Evolutionary conservation across 1,284 basidiomycete genomes (phyloP).

Genomic region (Marasmius fiardii): DNA sequence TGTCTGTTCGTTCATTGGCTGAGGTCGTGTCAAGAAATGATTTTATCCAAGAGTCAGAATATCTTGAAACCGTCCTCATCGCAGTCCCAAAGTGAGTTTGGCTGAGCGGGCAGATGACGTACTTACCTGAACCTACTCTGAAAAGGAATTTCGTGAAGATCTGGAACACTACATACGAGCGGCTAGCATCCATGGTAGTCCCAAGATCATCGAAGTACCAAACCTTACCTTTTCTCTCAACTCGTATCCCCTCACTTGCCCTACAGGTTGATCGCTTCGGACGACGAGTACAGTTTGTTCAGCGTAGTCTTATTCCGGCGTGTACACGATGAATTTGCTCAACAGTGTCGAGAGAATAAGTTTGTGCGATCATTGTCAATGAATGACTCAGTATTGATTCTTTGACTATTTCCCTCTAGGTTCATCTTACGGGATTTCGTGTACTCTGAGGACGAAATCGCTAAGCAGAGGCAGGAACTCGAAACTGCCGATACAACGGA

Average conservation of each 20-base stretch:
- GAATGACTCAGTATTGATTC: background rate
- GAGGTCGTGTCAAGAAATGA: conserved; percentile 86
- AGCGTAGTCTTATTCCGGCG: conserved; percentile 90
- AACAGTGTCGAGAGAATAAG: conserved; percentile 97
- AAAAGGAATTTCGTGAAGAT: conserved; percentile 83
- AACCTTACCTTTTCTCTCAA: conserved; percentile 12
- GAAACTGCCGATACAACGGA: conserved; percentile 82
- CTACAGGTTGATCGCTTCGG: conserved; percentile 64
- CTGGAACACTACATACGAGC: conserved; percentile 90
- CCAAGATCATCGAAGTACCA: conserved; percentile 89
- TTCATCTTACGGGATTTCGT: conserved; percentile 93
- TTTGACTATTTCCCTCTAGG: conserved; percentile 28
- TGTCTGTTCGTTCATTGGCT: conserved; percentile 84
- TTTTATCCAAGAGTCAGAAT: conserved; percentile 87
- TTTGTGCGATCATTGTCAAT: conserved; percentile 28
- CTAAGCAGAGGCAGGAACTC: conserved; percentile 82
- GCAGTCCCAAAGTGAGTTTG: conserved; percentile 91
- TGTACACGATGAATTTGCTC: conserved; percentile 88
- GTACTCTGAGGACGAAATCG: conserved; percentile 86
- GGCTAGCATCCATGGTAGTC: conserved; percentile 87
- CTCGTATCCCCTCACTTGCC: conserved; percentile 7
- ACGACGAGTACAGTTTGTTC: conserved; percentile 89
- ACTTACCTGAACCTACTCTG: conserved; percentile 19
- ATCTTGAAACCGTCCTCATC: conserved; percentile 89
- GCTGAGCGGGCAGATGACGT: conserved; percentile 10